Evolutionary conservation across 1,139 yeast genomes (phyloP).

Genomic region (Blastobotrys persicus): DNA sequence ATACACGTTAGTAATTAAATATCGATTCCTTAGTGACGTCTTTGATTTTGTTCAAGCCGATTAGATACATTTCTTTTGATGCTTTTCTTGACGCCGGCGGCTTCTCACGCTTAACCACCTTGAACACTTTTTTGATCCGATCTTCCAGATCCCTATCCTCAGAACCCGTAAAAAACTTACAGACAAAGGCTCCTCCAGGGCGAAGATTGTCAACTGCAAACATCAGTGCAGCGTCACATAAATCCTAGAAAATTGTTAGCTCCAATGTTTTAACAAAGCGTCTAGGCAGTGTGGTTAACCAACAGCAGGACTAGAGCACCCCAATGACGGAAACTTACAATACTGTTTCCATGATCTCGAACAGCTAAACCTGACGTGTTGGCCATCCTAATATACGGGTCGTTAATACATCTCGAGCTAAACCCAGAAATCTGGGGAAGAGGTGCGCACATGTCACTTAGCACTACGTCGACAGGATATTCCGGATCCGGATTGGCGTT

Average conservation of each 20-base stretch:
- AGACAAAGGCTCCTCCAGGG: conserved; percentile 68
- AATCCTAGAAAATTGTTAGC: conserved; percentile 45
- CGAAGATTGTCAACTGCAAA: conserved; percentile 67
- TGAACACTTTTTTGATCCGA: conserved; percentile 59
- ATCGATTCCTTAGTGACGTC: conserved; percentile 44
- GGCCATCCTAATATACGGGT: conserved; percentile 75
- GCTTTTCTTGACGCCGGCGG: conserved; percentile 61
- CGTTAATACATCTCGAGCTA: conserved; percentile 71
- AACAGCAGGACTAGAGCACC: too few relatives aligned
- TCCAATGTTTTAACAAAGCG: too few relatives aligned
- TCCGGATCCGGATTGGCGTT: conserved; percentile 8
- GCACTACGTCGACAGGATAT: conserved; percentile 59
- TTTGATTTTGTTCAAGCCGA: conserved; percentile 54
- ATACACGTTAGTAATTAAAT: conserved; percentile 1
- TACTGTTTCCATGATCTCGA: conserved; percentile 59
- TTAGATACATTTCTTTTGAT: conserved; percentile 68
- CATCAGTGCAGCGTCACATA: conserved; percentile 87
- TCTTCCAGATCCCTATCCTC: conserved; percentile 61
- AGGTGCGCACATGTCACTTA: conserved; percentile 88
- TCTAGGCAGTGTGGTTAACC: too few relatives aligned
- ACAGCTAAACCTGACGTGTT: conserved; percentile 64
- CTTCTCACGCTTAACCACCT: conserved; percentile 53
- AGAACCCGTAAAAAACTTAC: conserved; percentile 68
- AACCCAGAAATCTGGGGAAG: conserved; percentile 62
- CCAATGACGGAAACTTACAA: too few relatives aligned